These are phyloP conservation scores for Paramecium pentaurelia DNA, from an alignment of 73 alveolate genomes.

Conservation along the genomic window DNA sequence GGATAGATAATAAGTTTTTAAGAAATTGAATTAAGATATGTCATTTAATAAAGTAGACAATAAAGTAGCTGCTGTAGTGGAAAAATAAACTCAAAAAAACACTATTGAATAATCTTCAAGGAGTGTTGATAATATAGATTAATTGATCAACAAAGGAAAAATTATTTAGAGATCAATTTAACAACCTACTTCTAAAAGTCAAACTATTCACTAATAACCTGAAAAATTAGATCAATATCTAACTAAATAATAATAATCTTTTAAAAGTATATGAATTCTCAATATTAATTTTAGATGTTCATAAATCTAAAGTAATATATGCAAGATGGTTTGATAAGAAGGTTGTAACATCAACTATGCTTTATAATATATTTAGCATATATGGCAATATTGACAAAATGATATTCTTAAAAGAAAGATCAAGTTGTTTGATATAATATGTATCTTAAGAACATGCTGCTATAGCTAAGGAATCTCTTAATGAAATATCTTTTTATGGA, in stretches of 20 bases:
- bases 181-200: not conserved
- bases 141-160: not conserved
- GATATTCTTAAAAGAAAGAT: conserved; percentile 53
- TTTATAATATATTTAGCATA: conserved; percentile 48
- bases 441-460: conserved; percentile 42
- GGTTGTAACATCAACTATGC: conserved; percentile 50
- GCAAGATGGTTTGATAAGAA: conserved; percentile 60
- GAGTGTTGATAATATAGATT: conserved; percentile 41
- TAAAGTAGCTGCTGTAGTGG: not conserved
- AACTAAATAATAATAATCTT: not conserved
- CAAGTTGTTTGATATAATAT: conserved; percentile 43
- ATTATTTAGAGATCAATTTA: not conserved
- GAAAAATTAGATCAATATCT: not conserved
- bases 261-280: not conserved
- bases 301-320: conserved; percentile 57
- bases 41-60: not conserved
- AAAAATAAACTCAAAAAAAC: not conserved
- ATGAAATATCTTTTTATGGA: conserved; percentile 48
- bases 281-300: not conserved
- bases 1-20: not conserved
- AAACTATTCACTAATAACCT: not conserved
- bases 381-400: conserved; percentile 56
- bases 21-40: conserved; percentile 26
- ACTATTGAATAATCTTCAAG: not conserved
- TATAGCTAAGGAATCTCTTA: conserved; percentile 50